Evolutionary conservation across 139 green algal species (phyloP).

Genomic region (Trebouxia sp.): DNA sequence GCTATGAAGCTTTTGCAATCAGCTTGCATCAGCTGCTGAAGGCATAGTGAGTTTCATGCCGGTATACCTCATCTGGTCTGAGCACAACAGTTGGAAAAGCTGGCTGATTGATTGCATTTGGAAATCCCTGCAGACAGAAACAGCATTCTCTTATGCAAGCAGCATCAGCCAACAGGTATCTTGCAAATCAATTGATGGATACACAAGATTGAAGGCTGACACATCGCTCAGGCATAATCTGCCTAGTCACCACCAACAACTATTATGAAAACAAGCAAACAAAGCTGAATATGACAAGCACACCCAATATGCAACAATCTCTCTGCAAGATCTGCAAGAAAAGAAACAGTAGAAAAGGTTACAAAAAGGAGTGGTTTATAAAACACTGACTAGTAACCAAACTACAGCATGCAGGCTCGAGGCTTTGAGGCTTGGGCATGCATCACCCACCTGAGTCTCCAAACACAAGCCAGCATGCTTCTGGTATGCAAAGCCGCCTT

Average conservation of each 20-base stretch:
- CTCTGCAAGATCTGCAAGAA: no score
- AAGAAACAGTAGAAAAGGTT: no score
- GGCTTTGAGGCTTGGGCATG: neutral
- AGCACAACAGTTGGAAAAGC: constrained; percentile 74
- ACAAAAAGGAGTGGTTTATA: no score
- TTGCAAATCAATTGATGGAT: no score
- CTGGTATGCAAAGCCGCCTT: constrained; percentile 62
- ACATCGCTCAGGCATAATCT: no score
- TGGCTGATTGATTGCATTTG: constrained; percentile 80
- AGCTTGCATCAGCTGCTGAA: neutral
- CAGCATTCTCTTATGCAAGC: neutral
- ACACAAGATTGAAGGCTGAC: no score
- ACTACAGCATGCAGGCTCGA: neutral
- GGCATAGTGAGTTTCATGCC: constrained; percentile 47
- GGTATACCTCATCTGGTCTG: constrained; percentile 71
- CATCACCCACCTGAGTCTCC: constrained; percentile 59
- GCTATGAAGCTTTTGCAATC: neutral
- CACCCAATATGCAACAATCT: no score
- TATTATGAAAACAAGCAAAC: no score
- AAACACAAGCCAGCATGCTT: constrained; percentile 75
- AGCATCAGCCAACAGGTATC: no score
- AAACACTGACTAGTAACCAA: no score
- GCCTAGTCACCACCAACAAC: no score
- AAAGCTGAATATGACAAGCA: no score
- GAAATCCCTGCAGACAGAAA: constrained; percentile 62